phyloP scores from a whole-genome alignment of 2,329 filamentous ascomycete species.

The Neonectria hederae region DNA sequence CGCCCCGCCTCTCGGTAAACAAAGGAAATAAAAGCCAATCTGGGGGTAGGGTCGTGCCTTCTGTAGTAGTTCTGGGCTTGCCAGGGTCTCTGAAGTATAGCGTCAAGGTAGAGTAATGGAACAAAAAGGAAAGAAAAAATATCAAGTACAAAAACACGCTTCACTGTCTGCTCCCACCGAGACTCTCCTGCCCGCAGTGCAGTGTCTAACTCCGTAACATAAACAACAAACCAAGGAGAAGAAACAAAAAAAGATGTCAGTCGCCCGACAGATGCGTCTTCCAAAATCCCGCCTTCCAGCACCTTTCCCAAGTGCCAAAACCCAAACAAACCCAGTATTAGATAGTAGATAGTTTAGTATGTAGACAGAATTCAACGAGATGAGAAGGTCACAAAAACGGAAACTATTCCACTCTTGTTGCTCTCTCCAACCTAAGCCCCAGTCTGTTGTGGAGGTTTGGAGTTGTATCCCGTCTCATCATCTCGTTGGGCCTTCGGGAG shows the following conservation, averaged over 20 bases:
- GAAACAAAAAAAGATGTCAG: slow-evolving; percentile 34
- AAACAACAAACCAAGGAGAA: slow-evolving; percentile 28
- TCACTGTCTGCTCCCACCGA: slow-evolving; percentile 25
- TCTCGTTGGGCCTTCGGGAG: slow-evolving; percentile 31
- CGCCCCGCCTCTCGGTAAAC: slow-evolving; percentile 20
- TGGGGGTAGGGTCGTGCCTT: slow-evolving; percentile 21
- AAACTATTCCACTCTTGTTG: background rate
- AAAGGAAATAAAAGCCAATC: slow-evolving; percentile 23
- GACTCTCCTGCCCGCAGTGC: slow-evolving; percentile 25
- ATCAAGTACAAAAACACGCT: slow-evolving; percentile 29
- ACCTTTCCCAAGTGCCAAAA: slow-evolving; percentile 29
- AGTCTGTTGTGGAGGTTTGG: slow-evolving; percentile 8
- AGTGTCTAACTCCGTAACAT: slow-evolving; percentile 30
- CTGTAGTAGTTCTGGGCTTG: slow-evolving; percentile 23
- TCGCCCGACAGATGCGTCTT: slow-evolving; percentile 45
- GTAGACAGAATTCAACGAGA: slow-evolving; percentile 1
- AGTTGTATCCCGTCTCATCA: slow-evolving; percentile 11
- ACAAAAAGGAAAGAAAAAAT: slow-evolving; percentile 9
- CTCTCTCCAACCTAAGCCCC: background rate
- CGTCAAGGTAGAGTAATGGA: slow-evolving; percentile 18
- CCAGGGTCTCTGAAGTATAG: slow-evolving; percentile 18
- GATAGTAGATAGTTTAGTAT: slow-evolving; percentile 30
- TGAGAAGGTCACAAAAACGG: background rate
- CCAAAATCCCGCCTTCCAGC: slow-evolving; percentile 36
- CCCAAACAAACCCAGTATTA: slow-evolving; percentile 36